Base-by-base conservation (phyloP, 2,329 filamentous ascomycete genomes). In the Aspergillus sp. region DNA sequence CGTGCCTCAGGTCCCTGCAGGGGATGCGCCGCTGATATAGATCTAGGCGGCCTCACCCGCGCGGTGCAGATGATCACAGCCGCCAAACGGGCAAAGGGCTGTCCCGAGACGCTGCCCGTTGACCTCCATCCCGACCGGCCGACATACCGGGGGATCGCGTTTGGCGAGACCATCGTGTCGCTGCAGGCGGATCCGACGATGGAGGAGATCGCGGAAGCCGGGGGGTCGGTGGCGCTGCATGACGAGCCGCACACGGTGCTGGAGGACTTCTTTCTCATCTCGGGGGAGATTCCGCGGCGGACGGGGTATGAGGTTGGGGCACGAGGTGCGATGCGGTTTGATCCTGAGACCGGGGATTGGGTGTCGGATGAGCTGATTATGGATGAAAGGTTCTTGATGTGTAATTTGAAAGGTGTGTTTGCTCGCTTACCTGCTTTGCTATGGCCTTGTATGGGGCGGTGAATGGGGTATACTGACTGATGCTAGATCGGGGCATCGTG, bases 121-220 rank as follows among this genome's bases (percentile, higher is more conserved):
- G 79, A 82, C 52, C 58, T 83, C n/a, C 80, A 82, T 55, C 79
- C 79, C 2, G 68, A 74, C 47, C 75, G 80, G 8, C 80, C 80
- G 0, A 73, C 73, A 16, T 82, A 76, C 53, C 72, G 80, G 6
- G 80, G 80, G 2, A 65, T 82, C 43, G 66, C 66, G 32, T 65
- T 73, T 5, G 73, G 70, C 0, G 60, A 66, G 4, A 60, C 71
- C 16, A 70, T 74, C 16, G 67, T 82, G 11, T 80, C 78, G 0
- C 65, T 83, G 8, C 75, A 82, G 60, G 75, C 79, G 0, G 80
- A 82, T 57, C 80, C 80, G 1, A 73, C 71, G 0, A 78, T 82
- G 20, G 68, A 72, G 2, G 78, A 81, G 49, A 70, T 83, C 3
- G 66, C 69, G 45, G 54, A 60, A 0, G 73, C 73, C 1, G 79